Evolutionary conservation across 2,329 filamentous ascomycete species (phyloP).

Genomic region (Erysiphe neolycopersici): DNA sequence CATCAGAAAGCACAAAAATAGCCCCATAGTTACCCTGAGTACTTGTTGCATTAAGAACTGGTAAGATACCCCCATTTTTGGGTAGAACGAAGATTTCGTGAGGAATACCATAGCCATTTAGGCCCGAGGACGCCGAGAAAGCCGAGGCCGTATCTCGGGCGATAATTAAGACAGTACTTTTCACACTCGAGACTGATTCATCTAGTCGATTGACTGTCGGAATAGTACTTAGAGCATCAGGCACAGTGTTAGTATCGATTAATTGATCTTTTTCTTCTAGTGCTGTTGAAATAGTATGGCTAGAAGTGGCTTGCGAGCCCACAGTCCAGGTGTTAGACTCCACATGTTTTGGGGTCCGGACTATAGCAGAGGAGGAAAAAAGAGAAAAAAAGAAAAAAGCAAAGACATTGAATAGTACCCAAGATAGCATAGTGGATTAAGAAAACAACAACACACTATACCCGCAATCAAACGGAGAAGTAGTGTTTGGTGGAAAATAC

Average conservation of each 20-base stretch:
- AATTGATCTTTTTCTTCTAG: neutral
- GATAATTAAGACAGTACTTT: conserved; percentile 26
- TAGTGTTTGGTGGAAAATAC: too few relatives aligned
- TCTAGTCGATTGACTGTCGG: neutral
- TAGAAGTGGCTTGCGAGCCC: neutral
- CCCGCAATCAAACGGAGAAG: too few relatives aligned
- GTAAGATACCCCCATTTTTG: conserved; percentile 22
- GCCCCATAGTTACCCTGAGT: conserved; percentile 29
- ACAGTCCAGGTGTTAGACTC: too few relatives aligned
- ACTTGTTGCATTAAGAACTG: conserved; percentile 20
- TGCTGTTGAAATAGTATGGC: neutral
- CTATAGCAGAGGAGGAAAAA: neutral
- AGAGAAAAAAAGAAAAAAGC: neutral
- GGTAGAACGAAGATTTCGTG: conserved; percentile 28
- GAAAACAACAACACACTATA: too few relatives aligned
- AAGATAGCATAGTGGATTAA: neutral
- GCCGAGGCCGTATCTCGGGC: conserved; percentile 24
- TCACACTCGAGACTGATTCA: neutral
- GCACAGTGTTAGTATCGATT: neutral
- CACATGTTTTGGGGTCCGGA: neutral
- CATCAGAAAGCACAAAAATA: conserved; percentile 19
- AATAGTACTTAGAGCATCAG: neutral
- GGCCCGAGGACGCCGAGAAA: conserved; percentile 22
- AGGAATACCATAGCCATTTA: conserved; percentile 33
- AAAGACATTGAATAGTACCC: neutral